Percentiles rank a stretch among this genome's conserved stretches.
These are phyloP conservation scores for Gonium pectorale DNA, from an alignment of 139 green algal genomes.

Conservation along the genomic window DNA sequence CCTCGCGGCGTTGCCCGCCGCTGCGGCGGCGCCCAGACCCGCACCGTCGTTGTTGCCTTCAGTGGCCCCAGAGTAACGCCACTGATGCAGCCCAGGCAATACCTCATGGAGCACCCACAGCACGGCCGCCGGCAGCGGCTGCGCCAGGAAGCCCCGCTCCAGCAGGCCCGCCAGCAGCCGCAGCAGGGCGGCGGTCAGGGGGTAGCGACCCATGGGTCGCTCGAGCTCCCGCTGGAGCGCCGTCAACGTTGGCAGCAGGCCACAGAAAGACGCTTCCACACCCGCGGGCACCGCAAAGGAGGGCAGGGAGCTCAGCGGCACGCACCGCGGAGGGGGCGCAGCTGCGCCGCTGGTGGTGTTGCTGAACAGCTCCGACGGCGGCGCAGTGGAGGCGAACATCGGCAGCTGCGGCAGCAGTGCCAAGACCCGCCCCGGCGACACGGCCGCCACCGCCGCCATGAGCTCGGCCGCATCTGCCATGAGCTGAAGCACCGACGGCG, in stretches of 20 bases:
- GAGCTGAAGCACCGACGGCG: conserved; percentile 44
- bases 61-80: conserved; percentile 42
- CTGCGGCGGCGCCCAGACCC: no score
- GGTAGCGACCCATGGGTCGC: conserved; percentile 54
- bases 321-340: background rate
- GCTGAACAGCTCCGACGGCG: no score
- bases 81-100: conserved; percentile 49
- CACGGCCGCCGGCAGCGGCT: conserved; percentile 24
- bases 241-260: conserved; percentile 46
- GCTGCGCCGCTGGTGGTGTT: no score
- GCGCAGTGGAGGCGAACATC: conserved; percentile 34
- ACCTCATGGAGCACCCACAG: conserved; percentile 56
- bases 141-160: conserved; percentile 19
- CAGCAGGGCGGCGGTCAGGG: conserved; percentile 58
- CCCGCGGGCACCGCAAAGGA: background rate
- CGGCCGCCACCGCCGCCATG: conserved; percentile 40
- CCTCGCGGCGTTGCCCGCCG: no score
- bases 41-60: no score
- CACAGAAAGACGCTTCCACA: conserved; percentile 16
- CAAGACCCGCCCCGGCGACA: conserved; percentile 48
- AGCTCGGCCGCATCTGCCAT: conserved; percentile 38
- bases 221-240: conserved; percentile 52
- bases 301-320: conserved; percentile 10
- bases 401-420: conserved; percentile 40
- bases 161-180: conserved; percentile 57